These are phyloP conservation scores for Sambucus nigra DNA, from an alignment of 129 eudicot genomes.

Conservation along the genomic window DNA sequence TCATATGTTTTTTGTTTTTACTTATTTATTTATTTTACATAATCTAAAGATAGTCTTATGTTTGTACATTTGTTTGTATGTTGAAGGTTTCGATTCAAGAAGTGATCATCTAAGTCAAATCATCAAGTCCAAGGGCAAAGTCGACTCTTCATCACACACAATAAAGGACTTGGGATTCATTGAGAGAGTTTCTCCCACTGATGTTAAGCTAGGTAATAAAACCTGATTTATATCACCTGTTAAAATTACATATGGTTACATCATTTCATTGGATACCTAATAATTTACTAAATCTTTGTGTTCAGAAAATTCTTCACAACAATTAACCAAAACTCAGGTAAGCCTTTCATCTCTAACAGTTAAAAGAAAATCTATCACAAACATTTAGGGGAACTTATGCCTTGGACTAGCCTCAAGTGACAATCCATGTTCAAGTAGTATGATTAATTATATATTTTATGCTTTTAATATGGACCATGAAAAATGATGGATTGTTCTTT, in stretches of 20 bases:
- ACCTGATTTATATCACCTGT: neutral
- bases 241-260: neutral
- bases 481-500: neutral
- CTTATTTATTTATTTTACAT: neutral
- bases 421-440: no score
- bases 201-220: conserved; percentile 9
- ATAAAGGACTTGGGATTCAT: neutral
- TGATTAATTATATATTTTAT: neutral
- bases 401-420: neutral
- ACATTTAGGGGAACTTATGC: neutral
- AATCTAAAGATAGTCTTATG: neutral
- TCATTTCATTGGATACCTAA: no score
- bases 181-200: neutral
- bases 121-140: conserved; percentile 17
- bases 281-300: neutral
- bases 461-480: no score
- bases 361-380: neutral
- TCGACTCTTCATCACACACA: neutral
- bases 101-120: conserved; percentile 11
- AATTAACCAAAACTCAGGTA: neutral
- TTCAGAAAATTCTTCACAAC: neutral
- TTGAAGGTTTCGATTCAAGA: conserved; percentile 14
- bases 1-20: neutral
- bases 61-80: neutral
- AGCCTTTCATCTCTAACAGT: neutral